phyloP scores from a whole-genome alignment of 768 basidiomycete species.

The Lactarius pseudohatsudake region DNA sequence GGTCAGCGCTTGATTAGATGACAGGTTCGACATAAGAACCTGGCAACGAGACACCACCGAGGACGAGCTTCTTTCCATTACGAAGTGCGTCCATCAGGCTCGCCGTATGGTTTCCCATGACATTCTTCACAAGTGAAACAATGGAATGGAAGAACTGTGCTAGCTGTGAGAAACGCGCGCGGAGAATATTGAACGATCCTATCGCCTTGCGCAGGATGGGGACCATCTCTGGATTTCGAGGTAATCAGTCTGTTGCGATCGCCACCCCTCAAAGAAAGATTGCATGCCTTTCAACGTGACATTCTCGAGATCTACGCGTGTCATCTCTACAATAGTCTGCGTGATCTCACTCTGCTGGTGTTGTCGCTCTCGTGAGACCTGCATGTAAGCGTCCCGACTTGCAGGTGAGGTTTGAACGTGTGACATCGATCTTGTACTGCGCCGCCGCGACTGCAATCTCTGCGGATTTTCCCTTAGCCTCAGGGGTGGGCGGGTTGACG shows the following conservation, averaged over 20 bases:
- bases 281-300: neutral
- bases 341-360: slow-evolving; percentile 12
- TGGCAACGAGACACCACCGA: slow-evolving; percentile 7
- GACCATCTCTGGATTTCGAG: neutral
- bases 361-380: slow-evolving; percentile 4
- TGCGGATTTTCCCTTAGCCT: slow-evolving; percentile 6
- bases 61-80: slow-evolving; percentile 1
- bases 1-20: neutral
- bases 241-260: neutral
- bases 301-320: slow-evolving; percentile 6
- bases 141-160: slow-evolving; percentile 5
- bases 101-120: neutral
- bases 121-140: slow-evolving; percentile 4
- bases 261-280: neutral
- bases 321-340: slow-evolving; percentile 3
- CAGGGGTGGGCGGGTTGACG: slow-evolving; percentile 1
- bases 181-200: slow-evolving; percentile 10
- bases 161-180: slow-evolving; percentile 6
- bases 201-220: slow-evolving; percentile 7
- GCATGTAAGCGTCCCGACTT: slow-evolving; percentile 9
- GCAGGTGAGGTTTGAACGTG: slow-evolving; percentile 1
- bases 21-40: neutral
- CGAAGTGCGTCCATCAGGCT: neutral
- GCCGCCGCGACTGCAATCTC: slow-evolving; percentile 6
- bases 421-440: neutral